A percentile compares a stretch with the other conserved stretches of the same genome.
These are phyloP conservation scores for Cercospora zeae-maydis DNA, from an alignment of 2,329 filamentous ascomycete genomes.

Conservation along the genomic window DNA sequence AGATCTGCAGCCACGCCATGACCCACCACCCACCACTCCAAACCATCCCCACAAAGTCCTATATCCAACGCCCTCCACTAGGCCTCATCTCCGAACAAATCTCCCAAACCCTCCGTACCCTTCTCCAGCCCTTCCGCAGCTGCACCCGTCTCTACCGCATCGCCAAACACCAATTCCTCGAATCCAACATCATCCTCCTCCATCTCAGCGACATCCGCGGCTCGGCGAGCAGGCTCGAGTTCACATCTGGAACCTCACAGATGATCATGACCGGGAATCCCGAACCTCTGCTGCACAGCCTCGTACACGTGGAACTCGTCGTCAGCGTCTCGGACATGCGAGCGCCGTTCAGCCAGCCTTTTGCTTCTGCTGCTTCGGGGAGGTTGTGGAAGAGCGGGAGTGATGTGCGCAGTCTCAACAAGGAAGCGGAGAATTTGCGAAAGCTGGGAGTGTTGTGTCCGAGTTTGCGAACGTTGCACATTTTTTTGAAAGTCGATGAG, in stretches of 20 bases:
- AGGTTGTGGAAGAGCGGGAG: constrained; percentile 5
- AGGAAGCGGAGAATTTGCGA: constrained; percentile 7
- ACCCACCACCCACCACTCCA: not conserved
- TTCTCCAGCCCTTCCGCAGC: constrained; percentile 11
- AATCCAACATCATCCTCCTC: constrained; percentile 9
- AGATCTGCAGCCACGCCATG: constrained; percentile 12
- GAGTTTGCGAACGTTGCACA: constrained; percentile 4
- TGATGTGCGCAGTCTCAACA: constrained; percentile 3
- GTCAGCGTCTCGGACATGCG: constrained; percentile 14
- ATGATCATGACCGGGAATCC: constrained; percentile 14
- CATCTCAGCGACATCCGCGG: constrained; percentile 14
- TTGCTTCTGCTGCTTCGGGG: constrained; percentile 2
- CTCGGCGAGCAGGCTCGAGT: constrained; percentile 11
- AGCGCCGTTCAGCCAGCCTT: constrained; percentile 13
- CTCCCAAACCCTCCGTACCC: constrained; percentile 2
- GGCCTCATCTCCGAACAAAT: constrained; percentile 11
- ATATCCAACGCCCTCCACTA: not conserved
- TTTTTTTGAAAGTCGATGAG: constrained; percentile 15
- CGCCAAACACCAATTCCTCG: constrained; percentile 9
- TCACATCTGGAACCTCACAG: constrained; percentile 2
- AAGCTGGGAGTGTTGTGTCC: not conserved
- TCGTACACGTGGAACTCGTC: constrained; percentile 9
- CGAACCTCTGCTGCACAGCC: constrained; percentile 1
- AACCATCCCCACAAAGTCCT: not conserved
- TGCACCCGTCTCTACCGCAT: constrained; percentile 5